These are phyloP conservation scores for Pyricularia sp. DNA, from an alignment of 2,329 filamentous ascomycete species.

Conservation along the genomic window DNA sequence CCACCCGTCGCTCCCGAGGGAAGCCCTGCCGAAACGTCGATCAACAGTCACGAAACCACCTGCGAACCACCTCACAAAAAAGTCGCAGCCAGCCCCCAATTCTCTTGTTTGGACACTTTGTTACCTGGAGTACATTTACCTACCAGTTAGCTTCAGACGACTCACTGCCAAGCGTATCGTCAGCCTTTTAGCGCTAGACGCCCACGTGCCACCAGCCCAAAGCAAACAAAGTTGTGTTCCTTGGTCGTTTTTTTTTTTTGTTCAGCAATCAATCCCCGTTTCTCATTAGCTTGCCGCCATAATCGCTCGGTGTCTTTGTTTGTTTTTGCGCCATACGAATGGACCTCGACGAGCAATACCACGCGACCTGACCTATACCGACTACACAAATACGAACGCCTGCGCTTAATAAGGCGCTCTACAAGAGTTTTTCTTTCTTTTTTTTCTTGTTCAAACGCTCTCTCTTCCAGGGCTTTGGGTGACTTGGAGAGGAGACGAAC, in stretches of 20 bases:
- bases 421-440: background rate
- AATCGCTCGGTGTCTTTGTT: background rate
- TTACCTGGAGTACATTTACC: background rate
- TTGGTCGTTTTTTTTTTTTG: background rate
- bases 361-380: background rate
- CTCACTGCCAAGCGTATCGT: background rate
- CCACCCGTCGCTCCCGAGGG: background rate
- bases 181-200: background rate
- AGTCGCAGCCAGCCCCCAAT: background rate
- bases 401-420: background rate
- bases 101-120: background rate
- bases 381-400: background rate
- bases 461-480: background rate
- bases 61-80: background rate
- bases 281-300: background rate
- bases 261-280: background rate
- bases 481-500: background rate
- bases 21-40: constrained; percentile 23
- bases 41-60: constrained; percentile 23
- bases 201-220: background rate
- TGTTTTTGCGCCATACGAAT: background rate
- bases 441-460: too few species aligned
- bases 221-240: background rate
- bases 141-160: background rate
- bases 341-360: background rate